Evolutionary conservation across 192 early-diverging fungal species (phyloP), one percentile per base, ranked within the genome.

Genomic region (Phycomyces blakesleeanus): DNA sequence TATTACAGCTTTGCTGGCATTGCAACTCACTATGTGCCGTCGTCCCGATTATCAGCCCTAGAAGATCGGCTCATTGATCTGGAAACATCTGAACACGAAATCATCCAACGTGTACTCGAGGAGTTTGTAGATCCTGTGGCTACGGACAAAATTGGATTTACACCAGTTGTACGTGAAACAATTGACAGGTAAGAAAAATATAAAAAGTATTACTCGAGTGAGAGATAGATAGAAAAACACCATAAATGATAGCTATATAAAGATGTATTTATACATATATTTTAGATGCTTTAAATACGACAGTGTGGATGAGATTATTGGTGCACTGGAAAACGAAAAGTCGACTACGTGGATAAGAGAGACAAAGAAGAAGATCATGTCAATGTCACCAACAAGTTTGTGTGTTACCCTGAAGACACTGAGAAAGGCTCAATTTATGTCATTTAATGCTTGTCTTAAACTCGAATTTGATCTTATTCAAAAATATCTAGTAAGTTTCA

Each of bases 21-120:
- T 72, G 95, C 92, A 26, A 95, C 97, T 37, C 95, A 99, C 77
- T 97, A 88, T 73, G 88, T 99, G 40, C 93, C 95, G 15, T 89
- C 90, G 10, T 85, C 89, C 54, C 81, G 95, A 9, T 67, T 97
- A 47, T 78, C 87, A 0, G 69, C 87, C 21, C 81, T 99, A 58
- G 86, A 93, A 74, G 78, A 91, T 60, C 83, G 89, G 5, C 72
- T 99, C 59, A 85, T 86, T 67, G 94, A 93, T 64, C 64, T 97
- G 38, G 91, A 89, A 57, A 83, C 88, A 8, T 78, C 83, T 34
- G 91, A 97, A 61, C 80, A 91, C 38, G 85, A 85, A 9, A 91
- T 89, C n/a, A 87, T 97, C 50, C 94, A 97, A 65, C 71, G 67
- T 57, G 89, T 88, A 5, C 83, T 97, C 44, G 94, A 99, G 69